These are phyloP conservation scores for Claviceps sp. DNA, from an alignment of 2,329 filamentous ascomycete species.

Conservation along the genomic window DNA sequence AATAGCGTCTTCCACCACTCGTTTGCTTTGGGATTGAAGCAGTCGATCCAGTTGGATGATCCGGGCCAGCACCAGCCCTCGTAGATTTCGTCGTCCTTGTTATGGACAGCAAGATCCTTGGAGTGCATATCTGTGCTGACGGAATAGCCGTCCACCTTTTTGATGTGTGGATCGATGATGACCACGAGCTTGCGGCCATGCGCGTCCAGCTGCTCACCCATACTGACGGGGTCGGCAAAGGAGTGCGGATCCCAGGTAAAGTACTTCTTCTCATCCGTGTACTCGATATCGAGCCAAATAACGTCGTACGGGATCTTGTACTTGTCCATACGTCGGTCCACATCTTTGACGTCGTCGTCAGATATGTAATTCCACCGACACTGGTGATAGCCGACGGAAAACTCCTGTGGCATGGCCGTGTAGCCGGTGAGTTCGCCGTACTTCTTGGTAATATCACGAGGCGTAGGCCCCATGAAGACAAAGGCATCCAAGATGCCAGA, in stretches of 20 bases:
- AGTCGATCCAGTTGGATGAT: slow-evolving; percentile 90
- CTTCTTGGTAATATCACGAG: slow-evolving; percentile 64
- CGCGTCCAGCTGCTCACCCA: slow-evolving; percentile 76
- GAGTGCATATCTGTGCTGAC: slow-evolving; percentile 71
- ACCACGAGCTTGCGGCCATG: slow-evolving; percentile 82
- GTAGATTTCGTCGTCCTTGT: slow-evolving; percentile 79
- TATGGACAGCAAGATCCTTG: slow-evolving; percentile 71
- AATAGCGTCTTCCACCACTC: slow-evolving; percentile 88
- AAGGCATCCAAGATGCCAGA: slow-evolving; percentile 82
- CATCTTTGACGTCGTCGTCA: slow-evolving; percentile 91
- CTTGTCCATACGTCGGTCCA: slow-evolving; percentile 93
- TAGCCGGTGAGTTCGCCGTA: slow-evolving; percentile 88
- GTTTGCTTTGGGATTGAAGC: slow-evolving; percentile 82
- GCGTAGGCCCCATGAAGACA: slow-evolving; percentile 81
- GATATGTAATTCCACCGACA: slow-evolving; percentile 99
- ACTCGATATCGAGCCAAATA: slow-evolving; percentile 98
- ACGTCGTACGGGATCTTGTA: slow-evolving; percentile 93
- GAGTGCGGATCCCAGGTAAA: slow-evolving; percentile 92
- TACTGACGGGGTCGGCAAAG: slow-evolving; percentile 72
- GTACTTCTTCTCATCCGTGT: slow-evolving; percentile 93
- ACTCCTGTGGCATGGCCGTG: slow-evolving; percentile 82
- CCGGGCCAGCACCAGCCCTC: slow-evolving; percentile 99
- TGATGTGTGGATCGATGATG: slow-evolving; percentile 96
- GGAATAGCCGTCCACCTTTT: slow-evolving; percentile 68
- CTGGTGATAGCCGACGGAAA: slow-evolving; percentile 88